Base-by-base conservation (phyloP, 2,329 filamentous ascomycete species). In the Sclerotiophoma versabilis region DNA sequence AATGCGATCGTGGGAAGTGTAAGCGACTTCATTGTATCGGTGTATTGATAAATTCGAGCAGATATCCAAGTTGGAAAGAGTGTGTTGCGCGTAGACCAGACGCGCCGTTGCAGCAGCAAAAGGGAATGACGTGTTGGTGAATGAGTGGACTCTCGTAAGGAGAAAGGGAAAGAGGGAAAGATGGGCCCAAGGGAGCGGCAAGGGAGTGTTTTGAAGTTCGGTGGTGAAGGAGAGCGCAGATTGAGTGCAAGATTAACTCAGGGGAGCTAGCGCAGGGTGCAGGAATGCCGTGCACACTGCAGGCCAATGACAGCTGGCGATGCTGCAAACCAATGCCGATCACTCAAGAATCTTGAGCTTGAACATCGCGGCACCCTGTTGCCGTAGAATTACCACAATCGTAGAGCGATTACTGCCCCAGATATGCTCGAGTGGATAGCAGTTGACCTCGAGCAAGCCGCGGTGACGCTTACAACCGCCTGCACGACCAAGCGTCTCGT, bases 51-150 rank as follows among this genome's bases (percentile, higher is more conserved):
- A 11, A 26, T 19, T 46, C 15, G 20, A 38, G 57, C 29, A 39
- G 25, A 33, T 44, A 33, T 48, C 51, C 26, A 48, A 27, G n/a
- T 20, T 32, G 17, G 49, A 73, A 72, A 22, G 69, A 72, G 69
- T 66, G 71, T 69, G 43, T 59, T 37, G 69, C 65, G 62, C 72
- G 72, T 75, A 66, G 56, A 58, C 72, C 72, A 71, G 72, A 72
- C 71, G 70, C 71, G 67, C 66, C 56, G 50, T 57, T 39, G 36
- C 38, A 47, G 27, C 43, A 39, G 56, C 32, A 59, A 41, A 37
- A 70, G 66, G 50, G 63, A 70, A 58, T 54, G 45, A 49, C 47
- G 49, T 49, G 14, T 25, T 44, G 39, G 44, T 62, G 54, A 71
- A 69, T 54, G 69, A 73, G 71, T 63, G 71, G 61, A 65, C 49